Evolutionary conservation across 805 yeast species (phyloP), one percentile per base, ranked within the genome.

Genomic region (Kluyveromyces aestuarii): DNA sequence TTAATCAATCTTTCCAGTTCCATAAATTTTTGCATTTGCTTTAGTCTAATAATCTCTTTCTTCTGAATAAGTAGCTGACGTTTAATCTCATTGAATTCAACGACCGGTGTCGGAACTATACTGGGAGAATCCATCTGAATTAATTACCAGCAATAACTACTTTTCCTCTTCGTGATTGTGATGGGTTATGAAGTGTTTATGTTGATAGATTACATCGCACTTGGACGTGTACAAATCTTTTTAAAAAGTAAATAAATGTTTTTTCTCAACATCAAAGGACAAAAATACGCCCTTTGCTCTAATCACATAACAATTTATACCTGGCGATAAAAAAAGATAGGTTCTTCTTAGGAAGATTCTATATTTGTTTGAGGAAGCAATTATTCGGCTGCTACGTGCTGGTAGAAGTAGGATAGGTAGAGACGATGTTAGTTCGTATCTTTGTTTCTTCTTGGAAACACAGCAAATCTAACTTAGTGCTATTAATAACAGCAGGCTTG

Each of bases 401-500:
- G 35, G 35, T 2, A 11, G 14, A 11, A 8, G 35, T 10, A 30
- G 7, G 35, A 10, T 30, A 30, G 35, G 35, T 11, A 3, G 7
- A 7, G 14, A 37, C 17, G 8, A 41, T 41, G 44, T 2, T 43
- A 8, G 11, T 43, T 14, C 21, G 45, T 21, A 8, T 35, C 17
- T 39, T 36, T 18, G 45, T 41, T 16, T 40, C 35, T 13, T 17
- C 17, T 25, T 27, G 30, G 46, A 43, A 18, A 38, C 21, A 35
- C 8, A 17, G 25, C 13, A 59, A 57, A 44, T 59, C 69, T 4
- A 62, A 63, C 9, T 30, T 65, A 18, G 50, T 64, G 3, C 50
- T 65, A 19, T 52, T 57, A 2, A 50, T 59, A 2, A 65, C 69
- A 2, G 62, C 62, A 25, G 54, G 58, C 5, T 44, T 64, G 37